phyloP scores from a whole-genome alignment of 805 yeast species.

The Saccharomycopsis fodiens region DNA sequence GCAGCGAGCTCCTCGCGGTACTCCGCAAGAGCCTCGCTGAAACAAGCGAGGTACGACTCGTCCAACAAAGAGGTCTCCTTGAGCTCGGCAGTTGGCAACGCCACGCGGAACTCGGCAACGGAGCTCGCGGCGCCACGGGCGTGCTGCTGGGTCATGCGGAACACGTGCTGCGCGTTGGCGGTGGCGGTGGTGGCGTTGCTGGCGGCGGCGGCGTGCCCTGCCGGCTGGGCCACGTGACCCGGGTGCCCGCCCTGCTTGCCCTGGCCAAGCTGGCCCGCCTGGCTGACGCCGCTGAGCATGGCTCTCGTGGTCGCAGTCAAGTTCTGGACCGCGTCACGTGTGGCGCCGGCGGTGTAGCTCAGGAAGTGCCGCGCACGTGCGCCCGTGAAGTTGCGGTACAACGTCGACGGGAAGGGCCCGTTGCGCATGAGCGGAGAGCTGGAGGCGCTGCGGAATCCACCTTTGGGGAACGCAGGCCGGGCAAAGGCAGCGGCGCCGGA shows the following conservation, averaged over 20 bases:
- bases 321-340: slow-evolving; percentile 52
- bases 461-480: neutral
- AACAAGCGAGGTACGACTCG: slow-evolving; percentile 34
- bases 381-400: slow-evolving; percentile 31
- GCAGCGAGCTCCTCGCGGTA: slow-evolving; percentile 36
- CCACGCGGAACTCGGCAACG: slow-evolving; percentile 44
- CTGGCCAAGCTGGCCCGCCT: slow-evolving; percentile 11
- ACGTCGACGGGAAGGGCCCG: slow-evolving; percentile 26
- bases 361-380: slow-evolving; percentile 34
- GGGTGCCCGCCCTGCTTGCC: neutral
- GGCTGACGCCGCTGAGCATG: slow-evolving; percentile 24
- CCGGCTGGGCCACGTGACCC: neutral
- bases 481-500: neutral
- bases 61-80: slow-evolving; percentile 34
- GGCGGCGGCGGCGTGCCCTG: neutral
- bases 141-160: slow-evolving; percentile 31
- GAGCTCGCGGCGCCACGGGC: slow-evolving; percentile 35
- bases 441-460: neutral
- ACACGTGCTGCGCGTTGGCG: slow-evolving; percentile 27
- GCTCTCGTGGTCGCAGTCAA: slow-evolving; percentile 43
- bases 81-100: slow-evolving; percentile 32
- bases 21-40: slow-evolving; percentile 31
- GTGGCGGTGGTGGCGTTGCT: slow-evolving; percentile 12
- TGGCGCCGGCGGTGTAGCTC: slow-evolving; percentile 30
- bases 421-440: slow-evolving; percentile 1